Evolutionary conservation across 2,329 filamentous ascomycete species (phyloP), one percentile per base, ranked within the genome.

Genomic region (Coniella lustricola): DNA sequence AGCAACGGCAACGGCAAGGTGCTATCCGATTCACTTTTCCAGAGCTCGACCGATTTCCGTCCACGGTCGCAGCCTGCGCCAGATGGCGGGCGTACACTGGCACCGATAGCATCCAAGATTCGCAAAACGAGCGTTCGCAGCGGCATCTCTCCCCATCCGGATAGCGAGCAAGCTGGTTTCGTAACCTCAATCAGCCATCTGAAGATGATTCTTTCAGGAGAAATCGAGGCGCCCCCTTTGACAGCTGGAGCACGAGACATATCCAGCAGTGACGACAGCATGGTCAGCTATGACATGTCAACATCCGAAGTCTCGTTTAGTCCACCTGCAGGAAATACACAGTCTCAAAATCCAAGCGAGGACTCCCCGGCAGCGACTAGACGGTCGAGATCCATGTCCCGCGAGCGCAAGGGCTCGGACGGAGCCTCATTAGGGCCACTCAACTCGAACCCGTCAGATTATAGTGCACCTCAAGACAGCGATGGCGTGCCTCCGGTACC

Each of bases 231-330:
- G 3, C 63, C 64, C 33, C 64, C 67, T 34, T 61, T 65, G 44
- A 62, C 65, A 21, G 67, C 67, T 2, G 69, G 72, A 17, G 72
- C 75, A 44, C 78, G 77, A 50, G 71, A 73, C 55, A 7, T 50
- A 22, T 50, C 47, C 13, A 76, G 72, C 46, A 81, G 73, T 59
- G 75, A 71, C 49, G 84, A 88, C 46, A 87, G 82, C 62, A 77
- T 88, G 71, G 76, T 84, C 54, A 86, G 82, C 67, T 85, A 82
- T 54, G 83, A 87, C 49, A 75, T 79, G 55, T 77, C 77, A 38
- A 72, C 78, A n/a, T 85, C 82, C 7, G 84, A 87, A 59, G 66
- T 80, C 17, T 84, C 79, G 34, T 82, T 79, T 62, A 80, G 78
- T 58, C 72, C 68, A 57, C 50, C 50, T 20, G 48, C 62, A 57